Base-by-base conservation (phyloP, 495 filamentous ascomycete species). In the Penicillium antarcticum region DNA sequence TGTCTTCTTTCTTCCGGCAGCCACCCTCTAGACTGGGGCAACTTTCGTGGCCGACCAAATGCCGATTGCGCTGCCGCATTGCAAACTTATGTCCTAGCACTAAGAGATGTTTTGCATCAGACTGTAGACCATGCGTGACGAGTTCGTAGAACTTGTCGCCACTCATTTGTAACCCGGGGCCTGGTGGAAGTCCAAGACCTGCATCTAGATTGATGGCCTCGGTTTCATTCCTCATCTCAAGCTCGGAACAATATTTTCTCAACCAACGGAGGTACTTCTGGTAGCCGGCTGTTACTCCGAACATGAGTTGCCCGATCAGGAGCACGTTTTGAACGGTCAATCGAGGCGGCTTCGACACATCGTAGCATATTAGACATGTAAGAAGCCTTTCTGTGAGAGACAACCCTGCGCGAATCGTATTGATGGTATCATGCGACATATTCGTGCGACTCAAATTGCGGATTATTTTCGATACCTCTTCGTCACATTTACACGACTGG, bases 271-370 rank as follows among this genome's bases (percentile, higher is more conserved):
- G 18, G 19, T 65, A 65, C 14, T 48, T 62, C n/a, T 55, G 55
- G 23, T 65, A 65, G 14, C 53, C 23, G 6, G 62, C 46, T 35
- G 62, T 65, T 10, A 65, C 39, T 33, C 57, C 62, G 9, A 62
- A 50, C 62, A 65, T 62, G 2, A 65, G 47, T 8, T 56, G 55
- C 17, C 62, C 62, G 12, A 65, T 60, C 0, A 65, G 50, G 1
- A 65, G 53, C 4, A 65, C 62, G 40, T 65, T 65, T 40, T 65
- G 62, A 10, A 62, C 59, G 0, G 62, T 65, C 3, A 62, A n/a
- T 24, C 58, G 55, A 12, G 62, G 62, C 16, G 62, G 59, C 19
- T 65, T 65, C 2, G 62, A 62, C 11, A 57, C 51, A 17, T 65
- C 62, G 38, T 65, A 65, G 55, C 62, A 65, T 21, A 52, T 45